Base-by-base conservation (phyloP, 257 asterid species). In the Solanum ossicruentum region DNA sequence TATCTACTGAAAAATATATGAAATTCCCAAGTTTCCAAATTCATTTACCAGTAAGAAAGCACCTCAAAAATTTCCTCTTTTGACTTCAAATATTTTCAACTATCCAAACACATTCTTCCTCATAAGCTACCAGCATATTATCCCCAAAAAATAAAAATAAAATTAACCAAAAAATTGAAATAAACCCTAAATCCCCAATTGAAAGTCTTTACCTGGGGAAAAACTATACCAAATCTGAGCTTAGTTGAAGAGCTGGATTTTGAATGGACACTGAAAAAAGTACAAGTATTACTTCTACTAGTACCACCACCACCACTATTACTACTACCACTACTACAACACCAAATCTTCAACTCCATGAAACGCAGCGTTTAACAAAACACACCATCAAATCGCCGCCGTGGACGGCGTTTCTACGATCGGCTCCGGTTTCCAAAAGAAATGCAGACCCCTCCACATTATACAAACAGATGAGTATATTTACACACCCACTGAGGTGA, bases 301-400 rank as follows among this genome's bases (percentile, higher is more conserved):
- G 13, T 69, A 69, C 77, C n/a, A 57, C 12, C 10, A 32, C 36
- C 36, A 32, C 3, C 3, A 36, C 78, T 16, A 16, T 28, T 78
- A 26, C 65, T 52, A 52, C 26, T 51, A 15, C 82, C 12, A 54
- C 96, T 89, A 87, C 97, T 90, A 89, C 90, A 84, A 90, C 95
- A 90, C 90, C 93, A 88, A 91, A 93, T 91, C 94, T 90, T 90
- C 45, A 92, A 88, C 95, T 94, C 98, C 98, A 95, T 95, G 90
- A 89, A 93, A 91, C 88, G 92, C 82, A 65, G 85, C 88, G 91
- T 88, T 90, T 84, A 87, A 86, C 72, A 77, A 78, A 82, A 55
- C 54, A 71, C 52, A 67, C 41, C 70, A 94, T 93, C 93, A 95
- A 94, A 91, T 88, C 89, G 79, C 90, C 91, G 41, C 82, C 67